These are phyloP conservation scores for Lentinula edodes DNA, from an alignment of 768 basidiomycete species.

Conservation along the genomic window DNA sequence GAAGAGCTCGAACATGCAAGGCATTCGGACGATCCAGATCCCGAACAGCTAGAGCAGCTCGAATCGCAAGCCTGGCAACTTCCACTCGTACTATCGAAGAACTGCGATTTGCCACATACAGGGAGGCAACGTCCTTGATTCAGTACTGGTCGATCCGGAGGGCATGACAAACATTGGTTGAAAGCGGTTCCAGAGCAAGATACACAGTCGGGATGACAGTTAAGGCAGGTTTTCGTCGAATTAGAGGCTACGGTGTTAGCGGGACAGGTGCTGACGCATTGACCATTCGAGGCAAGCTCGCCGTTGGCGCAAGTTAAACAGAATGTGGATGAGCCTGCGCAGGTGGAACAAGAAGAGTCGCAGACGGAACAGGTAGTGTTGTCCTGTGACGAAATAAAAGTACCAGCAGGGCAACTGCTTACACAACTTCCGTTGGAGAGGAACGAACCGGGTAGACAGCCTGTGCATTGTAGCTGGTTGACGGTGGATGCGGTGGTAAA, in stretches of 20 bases:
- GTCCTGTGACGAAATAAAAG: conserved; percentile 66
- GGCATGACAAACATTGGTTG: conserved; percentile 74
- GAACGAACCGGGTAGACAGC: conserved; percentile 72
- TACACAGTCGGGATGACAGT: conserved; percentile 84
- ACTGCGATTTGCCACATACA: conserved; percentile 69
- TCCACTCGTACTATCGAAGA: conserved; percentile 59
- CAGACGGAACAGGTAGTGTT: conserved; percentile 77
- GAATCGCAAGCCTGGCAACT: conserved; percentile 70
- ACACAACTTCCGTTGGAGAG: conserved; percentile 70
- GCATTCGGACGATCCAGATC: conserved; percentile 60
- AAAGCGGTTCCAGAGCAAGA: conserved; percentile 77
- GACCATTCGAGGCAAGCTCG: conserved; percentile 64
- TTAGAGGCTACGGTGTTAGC: conserved; percentile 57
- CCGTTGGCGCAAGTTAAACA: conserved; percentile 70
- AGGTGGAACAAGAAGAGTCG: conserved; percentile 68
- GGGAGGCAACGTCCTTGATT: conserved; percentile 73
- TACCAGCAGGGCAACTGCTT: conserved; percentile 63
- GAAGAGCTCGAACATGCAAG: conserved; percentile 65
- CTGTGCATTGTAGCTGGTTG: conserved; percentile 65
- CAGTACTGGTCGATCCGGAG: conserved; percentile 62
- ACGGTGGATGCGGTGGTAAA: conserved; percentile 67
- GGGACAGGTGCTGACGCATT: conserved; percentile 74
- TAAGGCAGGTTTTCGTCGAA: conserved; percentile 30
- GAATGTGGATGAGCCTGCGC: conserved; percentile 58
- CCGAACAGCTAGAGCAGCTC: conserved; percentile 75